Evolutionary conservation across 2,329 filamentous ascomycete species (phyloP), one percentile per base, ranked within the genome.

Genomic region (Xylaria sp.): DNA sequence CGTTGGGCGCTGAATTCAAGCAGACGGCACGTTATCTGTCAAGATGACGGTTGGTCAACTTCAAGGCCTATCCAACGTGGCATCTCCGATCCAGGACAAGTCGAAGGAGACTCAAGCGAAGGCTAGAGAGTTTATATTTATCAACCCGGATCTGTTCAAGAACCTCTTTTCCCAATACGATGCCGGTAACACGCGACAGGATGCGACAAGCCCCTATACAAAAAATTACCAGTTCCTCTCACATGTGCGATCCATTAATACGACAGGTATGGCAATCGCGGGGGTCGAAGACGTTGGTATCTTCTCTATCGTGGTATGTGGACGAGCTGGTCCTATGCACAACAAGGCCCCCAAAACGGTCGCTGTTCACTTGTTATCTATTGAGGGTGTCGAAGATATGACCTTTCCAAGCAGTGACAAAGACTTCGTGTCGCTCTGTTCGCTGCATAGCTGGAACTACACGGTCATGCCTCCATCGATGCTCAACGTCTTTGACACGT

Each of bases 381-480:
- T 82, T 5, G 76, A 80, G 54, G 70, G 72, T 2, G 61, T 79
- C 0, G 75, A 77, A 45, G 51, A 60, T 4, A 75, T 76, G 64
- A 46, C n/a, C 0, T 71, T 63, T n/a, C 69, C 71, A 19, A 6
- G 1, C 21, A 60, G 2, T 42, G 56, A 2, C 38, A 59, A 2
- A 49, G 67, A 2, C 1, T 67, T 64, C 11, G 73, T 80, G 7
- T 76, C 67, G 0, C 59, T 82, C 7, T 70, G 72, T 23, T 78
- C 76, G 0, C 63, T 82, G 0, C 63, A 77, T 47, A 77, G 74
- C 49, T 83, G 80, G 80, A 72, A 69, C 5, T 81, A 82, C 54
- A 77, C 73, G 0, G 66, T 68, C 3, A 50, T 76, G 1, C 79
- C 80, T 0, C 69, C 77, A 0, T 61, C 70, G 0, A 64, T 69